These are phyloP conservation scores for Pugionium dolabratum DNA, from an alignment of 345 rosid species.

Conservation along the genomic window DNA sequence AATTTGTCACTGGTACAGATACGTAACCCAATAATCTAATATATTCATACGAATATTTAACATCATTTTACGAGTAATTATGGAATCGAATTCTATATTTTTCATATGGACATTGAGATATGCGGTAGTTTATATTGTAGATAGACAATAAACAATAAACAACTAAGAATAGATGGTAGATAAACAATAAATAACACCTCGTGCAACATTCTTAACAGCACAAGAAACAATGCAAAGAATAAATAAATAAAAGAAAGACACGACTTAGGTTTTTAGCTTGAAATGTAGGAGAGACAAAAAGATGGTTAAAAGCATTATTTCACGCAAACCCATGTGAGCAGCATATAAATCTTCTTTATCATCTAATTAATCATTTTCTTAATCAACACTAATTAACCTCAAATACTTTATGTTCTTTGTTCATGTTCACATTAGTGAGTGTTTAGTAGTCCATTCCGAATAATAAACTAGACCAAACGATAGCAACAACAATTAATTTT, in stretches of 20 bases:
- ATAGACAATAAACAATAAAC: no score
- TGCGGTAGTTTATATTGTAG: no score
- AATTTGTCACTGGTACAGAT: no score
- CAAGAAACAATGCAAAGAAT: conserved; percentile 15
- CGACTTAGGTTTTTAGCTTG: conserved; percentile 43
- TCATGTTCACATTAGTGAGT: conserved; percentile 36
- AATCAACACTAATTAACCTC: conserved; percentile 27
- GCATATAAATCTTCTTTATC: conserved; percentile 44
- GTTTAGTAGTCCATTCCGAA: not conserved
- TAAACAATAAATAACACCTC: conserved; percentile 6
- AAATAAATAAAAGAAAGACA: conserved; percentile 31
- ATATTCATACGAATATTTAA: no score
- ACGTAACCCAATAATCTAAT: no score
- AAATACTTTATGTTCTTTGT: conserved; percentile 13
- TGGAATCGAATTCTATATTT: no score
- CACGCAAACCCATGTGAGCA: conserved; percentile 50
- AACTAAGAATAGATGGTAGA: no score
- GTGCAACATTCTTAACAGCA: conserved; percentile 19
- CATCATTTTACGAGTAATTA: no score
- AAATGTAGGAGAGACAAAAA: conserved; percentile 48
- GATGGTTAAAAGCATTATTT: conserved; percentile 41
- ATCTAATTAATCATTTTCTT: conserved; percentile 40
- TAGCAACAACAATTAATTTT: no score
- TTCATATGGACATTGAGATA: no score
- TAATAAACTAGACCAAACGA: not conserved